Conservation (phyloP, 352 stramenopile genomes). For the Peronospora belbahrii region DNA sequence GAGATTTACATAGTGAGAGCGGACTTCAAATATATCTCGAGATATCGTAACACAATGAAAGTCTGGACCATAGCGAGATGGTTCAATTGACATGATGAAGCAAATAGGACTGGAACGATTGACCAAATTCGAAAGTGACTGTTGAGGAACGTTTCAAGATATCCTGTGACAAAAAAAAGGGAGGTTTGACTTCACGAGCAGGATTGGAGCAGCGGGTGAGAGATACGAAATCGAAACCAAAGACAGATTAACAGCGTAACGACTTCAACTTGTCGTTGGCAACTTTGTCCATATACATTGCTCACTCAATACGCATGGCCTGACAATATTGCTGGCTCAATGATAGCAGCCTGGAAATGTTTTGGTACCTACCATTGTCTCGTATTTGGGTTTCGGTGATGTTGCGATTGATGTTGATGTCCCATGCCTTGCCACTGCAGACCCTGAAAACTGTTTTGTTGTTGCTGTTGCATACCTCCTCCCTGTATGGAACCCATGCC, state of each 20-base stretch:
- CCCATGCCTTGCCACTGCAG: slow-evolving; percentile 82
- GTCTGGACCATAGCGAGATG: slow-evolving; percentile 66
- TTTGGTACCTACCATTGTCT: slow-evolving; percentile 52
- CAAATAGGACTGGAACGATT: too few relatives aligned
- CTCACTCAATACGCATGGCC: too few relatives aligned
- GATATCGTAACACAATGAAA: slow-evolving; percentile 81
- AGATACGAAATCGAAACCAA: neutral
- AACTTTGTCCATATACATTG: slow-evolving; percentile 12
- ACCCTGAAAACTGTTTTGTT: slow-evolving; percentile 69
- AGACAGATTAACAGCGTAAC: slow-evolving; percentile 4
- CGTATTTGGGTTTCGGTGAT: slow-evolving; percentile 52
- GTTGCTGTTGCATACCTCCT: slow-evolving; percentile 35
- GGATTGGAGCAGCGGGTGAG: neutral
- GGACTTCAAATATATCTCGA: slow-evolving; percentile 75
- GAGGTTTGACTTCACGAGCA: neutral
- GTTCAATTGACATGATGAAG: slow-evolving; percentile 50
- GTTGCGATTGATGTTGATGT: slow-evolving; percentile 42
- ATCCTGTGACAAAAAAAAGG: slow-evolving; percentile 7
- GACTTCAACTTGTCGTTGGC: neutral
- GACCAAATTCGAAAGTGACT: slow-evolving; percentile 19
- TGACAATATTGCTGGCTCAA: slow-evolving; percentile 2
- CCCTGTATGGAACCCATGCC: slow-evolving; percentile 39
- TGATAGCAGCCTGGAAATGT: slow-evolving; percentile 2
- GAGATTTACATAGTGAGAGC: slow-evolving; percentile 74
- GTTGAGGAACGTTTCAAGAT: slow-evolving; percentile 28